Evolutionary conservation across 1,139 yeast species (phyloP).

Genomic region (Saccharomyces hybrid): DNA sequence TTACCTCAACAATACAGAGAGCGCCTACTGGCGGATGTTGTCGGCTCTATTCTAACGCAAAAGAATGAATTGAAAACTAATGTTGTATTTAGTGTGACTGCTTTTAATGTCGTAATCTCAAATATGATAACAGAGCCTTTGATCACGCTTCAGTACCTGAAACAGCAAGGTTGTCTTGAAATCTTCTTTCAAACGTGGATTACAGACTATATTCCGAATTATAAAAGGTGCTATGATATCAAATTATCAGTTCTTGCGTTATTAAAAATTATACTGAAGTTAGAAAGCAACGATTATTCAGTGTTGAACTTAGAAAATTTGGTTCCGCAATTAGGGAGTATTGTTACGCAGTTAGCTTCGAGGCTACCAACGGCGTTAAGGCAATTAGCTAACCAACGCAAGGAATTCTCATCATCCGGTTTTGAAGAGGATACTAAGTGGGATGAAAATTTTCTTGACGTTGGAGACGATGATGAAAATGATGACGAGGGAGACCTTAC

Average conservation of each 20-base stretch:
- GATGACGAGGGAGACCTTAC: constrained; percentile 32
- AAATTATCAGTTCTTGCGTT: constrained; percentile 67
- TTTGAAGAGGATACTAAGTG: constrained; percentile 33
- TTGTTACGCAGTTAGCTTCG: constrained; percentile 44
- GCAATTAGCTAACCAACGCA: constrained; percentile 54
- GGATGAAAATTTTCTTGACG: constrained; percentile 23
- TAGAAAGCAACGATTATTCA: constrained; percentile 26
- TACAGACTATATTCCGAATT: constrained; percentile 40
- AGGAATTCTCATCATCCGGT: constrained; percentile 39
- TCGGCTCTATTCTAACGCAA: constrained; percentile 26
- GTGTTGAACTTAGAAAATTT: constrained; percentile 24
- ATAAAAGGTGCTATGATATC: constrained; percentile 74
- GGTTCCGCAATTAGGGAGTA: constrained; percentile 37
- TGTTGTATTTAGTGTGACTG: constrained; percentile 44
- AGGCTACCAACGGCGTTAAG: constrained; percentile 65
- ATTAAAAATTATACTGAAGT: constrained; percentile 40
- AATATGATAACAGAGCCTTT: constrained; percentile 56
- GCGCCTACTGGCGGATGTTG: constrained; percentile 22
- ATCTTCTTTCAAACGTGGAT: constrained; percentile 66
- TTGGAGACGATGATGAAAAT: constrained; percentile 38
- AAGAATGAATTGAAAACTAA: constrained; percentile 30
- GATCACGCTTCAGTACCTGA: constrained; percentile 46
- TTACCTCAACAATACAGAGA: constrained; percentile 24
- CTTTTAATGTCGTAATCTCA: constrained; percentile 61
- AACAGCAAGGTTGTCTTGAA: constrained; percentile 39